These are phyloP conservation scores for Macrophomina phaseolina DNA, from an alignment of 2,329 filamentous ascomycete genomes.

Conservation along the genomic window DNA sequence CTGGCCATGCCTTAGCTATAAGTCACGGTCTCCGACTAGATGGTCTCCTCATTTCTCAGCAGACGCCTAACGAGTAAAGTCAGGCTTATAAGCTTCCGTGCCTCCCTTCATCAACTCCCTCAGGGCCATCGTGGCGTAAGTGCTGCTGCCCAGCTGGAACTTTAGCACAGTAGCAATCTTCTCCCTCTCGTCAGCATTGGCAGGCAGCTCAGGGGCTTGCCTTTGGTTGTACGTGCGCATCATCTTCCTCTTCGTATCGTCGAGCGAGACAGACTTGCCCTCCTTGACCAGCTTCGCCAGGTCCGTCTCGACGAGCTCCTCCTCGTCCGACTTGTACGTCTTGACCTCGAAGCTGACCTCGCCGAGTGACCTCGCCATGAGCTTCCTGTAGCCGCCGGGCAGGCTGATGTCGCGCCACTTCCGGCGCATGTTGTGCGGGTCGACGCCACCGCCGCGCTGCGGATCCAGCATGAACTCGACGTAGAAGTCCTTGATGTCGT, in stretches of 20 bases:
- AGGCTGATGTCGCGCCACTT: conserved; percentile 86
- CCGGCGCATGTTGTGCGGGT: conserved; percentile 86
- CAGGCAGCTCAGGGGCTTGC: neutral
- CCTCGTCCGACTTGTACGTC: conserved; percentile 49
- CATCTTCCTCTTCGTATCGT: conserved; percentile 21
- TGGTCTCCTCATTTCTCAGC: neutral
- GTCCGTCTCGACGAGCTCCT: conserved; percentile 91
- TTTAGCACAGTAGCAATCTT: conserved; percentile 74
- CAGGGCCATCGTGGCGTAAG: conserved; percentile 84
- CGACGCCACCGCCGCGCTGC: conserved; percentile 75
- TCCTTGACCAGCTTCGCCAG: conserved; percentile 67
- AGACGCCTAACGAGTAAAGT: conserved; percentile 46
- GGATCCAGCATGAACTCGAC: conserved; percentile 78
- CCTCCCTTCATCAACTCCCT: conserved; percentile 78
- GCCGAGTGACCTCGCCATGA: conserved; percentile 73
- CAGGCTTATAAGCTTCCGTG: conserved; percentile 66
- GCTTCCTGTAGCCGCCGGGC: conserved; percentile 84
- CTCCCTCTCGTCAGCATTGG: conserved; percentile 34
- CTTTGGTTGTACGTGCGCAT: conserved; percentile 5
- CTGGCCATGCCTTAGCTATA: neutral
- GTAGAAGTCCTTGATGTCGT: conserved; percentile 85
- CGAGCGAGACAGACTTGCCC: conserved; percentile 40
- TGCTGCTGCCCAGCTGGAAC: conserved; percentile 77
- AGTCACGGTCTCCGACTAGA: neutral
- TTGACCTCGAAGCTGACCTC: conserved; percentile 71